Base-by-base conservation (phyloP, 2,329 filamentous ascomycete species). In the Fusarium haematococcum region DNA sequence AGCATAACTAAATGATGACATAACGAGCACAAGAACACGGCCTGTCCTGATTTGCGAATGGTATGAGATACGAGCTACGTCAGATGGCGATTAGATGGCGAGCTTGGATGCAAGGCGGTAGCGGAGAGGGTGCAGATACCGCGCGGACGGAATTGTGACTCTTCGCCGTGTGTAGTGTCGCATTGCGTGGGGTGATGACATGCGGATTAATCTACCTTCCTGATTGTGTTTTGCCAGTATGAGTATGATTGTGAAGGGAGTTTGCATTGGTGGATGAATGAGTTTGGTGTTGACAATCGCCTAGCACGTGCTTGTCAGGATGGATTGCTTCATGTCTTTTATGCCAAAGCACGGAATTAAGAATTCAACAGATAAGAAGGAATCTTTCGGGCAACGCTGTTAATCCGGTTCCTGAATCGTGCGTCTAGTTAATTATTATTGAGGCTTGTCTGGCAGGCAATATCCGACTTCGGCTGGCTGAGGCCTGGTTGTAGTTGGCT, bases 221-320 rank as follows among this genome's bases (percentile, higher is more conserved):
- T 18, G n/a, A 32, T 43, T 58, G 25, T 43, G 35, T 43, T 43
- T 7, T 35, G 14, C 33, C 10, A 5, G 7, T 25, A n/a, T 18
- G 57, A 8, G 9, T 11, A 45, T 32, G 58, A n/a, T 45, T 30
- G 27, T 11, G 27, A 57, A 23, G 33, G 35, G 14, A 27, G 16
- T 11, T 43, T 20, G 37, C n/a, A 64, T 64, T 20, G 45, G 57
- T 66, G 35, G 45, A 20, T 30, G 30, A 48, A 50, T 30, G 58
- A 37, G 23, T 56, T 60, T 33, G 43, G 39, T 35, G 37, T 43
- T 54, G 45, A 35, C 33, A 48, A 61, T 59, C 23, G n/a, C 5
- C 2, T 33, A 66, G 67, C 63, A 69, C 63, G 63, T 66, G 63
- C 67, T 66, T 62, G 57, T 32, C 16, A 23, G 56, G 32, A 18